Evolutionary conservation across 805 yeast genomes (phyloP), one percentile per base, ranked within the genome.

Genomic region (Saturnispora serradocipensis): DNA sequence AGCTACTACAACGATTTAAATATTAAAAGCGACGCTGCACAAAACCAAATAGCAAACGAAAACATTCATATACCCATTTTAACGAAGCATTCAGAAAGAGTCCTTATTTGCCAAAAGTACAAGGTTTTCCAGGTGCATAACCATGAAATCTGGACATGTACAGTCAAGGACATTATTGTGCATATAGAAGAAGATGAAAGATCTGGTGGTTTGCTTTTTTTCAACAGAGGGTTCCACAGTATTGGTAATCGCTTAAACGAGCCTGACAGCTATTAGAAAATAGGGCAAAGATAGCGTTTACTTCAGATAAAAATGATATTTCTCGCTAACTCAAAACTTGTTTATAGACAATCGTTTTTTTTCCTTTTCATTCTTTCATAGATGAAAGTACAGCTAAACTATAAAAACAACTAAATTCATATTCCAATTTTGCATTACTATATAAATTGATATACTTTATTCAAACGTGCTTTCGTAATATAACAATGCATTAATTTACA

Each of bases 81-180:
- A 52, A 57, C 63, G 2, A 70, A 69, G 22, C 72, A 76, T 24
- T 74, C 81, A 34, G 89, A 83, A 55, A 68, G 80, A 45, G 77
- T 81, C 1, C 67, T 86, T 54, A 75, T 86, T 18, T 86, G 93
- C 63, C 71, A 76, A 50, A 77, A 76, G 49, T 69, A 66, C 44
- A 68, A 72, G 25, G 77, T 75, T 4, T 73, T 85, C 48, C 64
- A 64, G 10, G 83, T 88, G 1, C 89, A 86, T 54, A 88, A 86
- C 61, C 98, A 91, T 67, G 96, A 90, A 63, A 80, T 91, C 3
- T 88, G 97, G 93, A 80, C 89, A 4, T 96, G 88, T 3, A 75
- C 78, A 54, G 95, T 91, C 4, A 68, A 72, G 36, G 84, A 84
- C 40, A 77, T 85, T 3, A 56, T 76, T 11, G 61, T 59, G 0